A percentile compares a stretch with the other conserved stretches of the same genome.
phyloP scores from a whole-genome alignment of 257 asterid species.

The Solanum pennellii region DNA sequence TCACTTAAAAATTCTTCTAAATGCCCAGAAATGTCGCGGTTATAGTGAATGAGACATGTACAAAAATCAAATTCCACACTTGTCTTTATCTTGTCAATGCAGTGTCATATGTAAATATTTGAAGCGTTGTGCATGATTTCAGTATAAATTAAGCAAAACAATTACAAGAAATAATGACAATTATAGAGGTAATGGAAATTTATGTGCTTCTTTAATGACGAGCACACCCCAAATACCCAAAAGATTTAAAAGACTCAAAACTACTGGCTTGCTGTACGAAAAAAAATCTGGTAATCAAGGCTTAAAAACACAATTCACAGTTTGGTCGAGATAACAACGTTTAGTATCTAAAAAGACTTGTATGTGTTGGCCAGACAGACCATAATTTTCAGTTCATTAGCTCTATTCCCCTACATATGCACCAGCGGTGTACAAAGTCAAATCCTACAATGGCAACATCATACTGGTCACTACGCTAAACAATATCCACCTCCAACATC shows the following conservation, averaged over 20 bases:
- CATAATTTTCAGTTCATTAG: not conserved
- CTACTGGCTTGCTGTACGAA: not conserved
- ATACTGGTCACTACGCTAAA: slow-evolving; percentile 10
- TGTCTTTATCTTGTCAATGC: not conserved
- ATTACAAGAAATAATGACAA: not conserved
- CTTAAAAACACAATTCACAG: not conserved
- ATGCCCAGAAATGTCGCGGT: too few relatives aligned
- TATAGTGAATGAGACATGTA: too few relatives aligned
- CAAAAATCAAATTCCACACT: not conserved
- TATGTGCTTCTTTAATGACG: not conserved
- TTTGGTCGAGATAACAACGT: not conserved
- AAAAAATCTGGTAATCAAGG: not conserved
- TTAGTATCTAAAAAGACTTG: not conserved
- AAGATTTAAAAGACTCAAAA: not conserved
- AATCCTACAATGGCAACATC: not conserved
- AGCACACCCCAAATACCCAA: not conserved
- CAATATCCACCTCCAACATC: slow-evolving; percentile 53
- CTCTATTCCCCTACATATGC: not conserved
- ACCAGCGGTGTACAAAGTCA: not conserved
- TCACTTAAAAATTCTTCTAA: too few relatives aligned
- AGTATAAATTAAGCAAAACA: not conserved
- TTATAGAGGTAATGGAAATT: not conserved
- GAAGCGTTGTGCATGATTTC: not conserved
- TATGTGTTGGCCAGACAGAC: not conserved
- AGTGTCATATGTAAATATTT: not conserved